Conservation (phyloP, 768 basidiomycete genomes). For the Coprinellus aureogranulatus region DNA sequence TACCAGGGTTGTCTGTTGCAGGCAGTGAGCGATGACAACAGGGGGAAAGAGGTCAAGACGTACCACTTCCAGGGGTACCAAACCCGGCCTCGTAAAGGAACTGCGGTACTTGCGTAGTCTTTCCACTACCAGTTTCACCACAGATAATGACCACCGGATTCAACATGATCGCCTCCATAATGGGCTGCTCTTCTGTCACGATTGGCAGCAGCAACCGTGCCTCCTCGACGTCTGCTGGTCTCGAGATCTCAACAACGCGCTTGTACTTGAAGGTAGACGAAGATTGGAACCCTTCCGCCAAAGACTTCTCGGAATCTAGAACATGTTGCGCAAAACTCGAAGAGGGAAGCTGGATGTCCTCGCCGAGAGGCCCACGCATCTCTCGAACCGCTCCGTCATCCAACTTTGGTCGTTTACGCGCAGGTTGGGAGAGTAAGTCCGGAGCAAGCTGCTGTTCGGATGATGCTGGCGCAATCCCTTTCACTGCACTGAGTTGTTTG, state of each 20-base stretch:
- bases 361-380: constrained; percentile 81
- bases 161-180: constrained; percentile 87
- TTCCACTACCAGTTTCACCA: constrained; percentile 96
- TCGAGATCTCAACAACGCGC: constrained; percentile 54
- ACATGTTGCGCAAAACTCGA: constrained; percentile 62
- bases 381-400: constrained; percentile 29
- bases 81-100: constrained; percentile 98
- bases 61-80: constrained; percentile 79
- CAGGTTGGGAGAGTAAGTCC: constrained; percentile 16
- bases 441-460: constrained; percentile 16
- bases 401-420: constrained; percentile 50
- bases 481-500: constrained; percentile 62
- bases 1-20: constrained; percentile 84
- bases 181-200: constrained; percentile 87
- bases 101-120: constrained; percentile 97
- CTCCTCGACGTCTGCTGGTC: constrained; percentile 72
- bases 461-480: constrained; percentile 30
- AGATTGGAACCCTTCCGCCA: constrained; percentile 10
- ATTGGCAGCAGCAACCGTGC: constrained; percentile 82
- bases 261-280: constrained; percentile 15
- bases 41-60: constrained; percentile 15
- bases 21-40: constrained; percentile 3
- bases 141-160: constrained; percentile 83
- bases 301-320: constrained; percentile 16
- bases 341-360: constrained; percentile 61